These are phyloP conservation scores for Saccharomycopsis sp. DNA, from an alignment of 805 yeast species.

Conservation along the genomic window DNA sequence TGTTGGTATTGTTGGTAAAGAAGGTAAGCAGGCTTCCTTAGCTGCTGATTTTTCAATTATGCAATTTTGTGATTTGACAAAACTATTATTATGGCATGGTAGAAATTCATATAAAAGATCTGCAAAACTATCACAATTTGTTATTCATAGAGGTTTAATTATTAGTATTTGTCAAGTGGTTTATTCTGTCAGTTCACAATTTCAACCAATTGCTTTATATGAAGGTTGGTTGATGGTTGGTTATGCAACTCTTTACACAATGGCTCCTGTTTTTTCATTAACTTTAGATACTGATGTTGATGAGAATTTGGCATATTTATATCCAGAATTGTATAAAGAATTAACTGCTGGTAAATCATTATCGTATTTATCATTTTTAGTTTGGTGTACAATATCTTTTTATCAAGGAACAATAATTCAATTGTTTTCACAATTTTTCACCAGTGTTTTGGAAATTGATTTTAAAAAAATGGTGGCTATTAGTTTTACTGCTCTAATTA, in stretches of 20 bases:
- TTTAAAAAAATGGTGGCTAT: conserved; percentile 78
- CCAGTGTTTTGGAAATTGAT: conserved; percentile 42
- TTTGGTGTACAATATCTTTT: conserved; percentile 84
- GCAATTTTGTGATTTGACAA: conserved; percentile 82
- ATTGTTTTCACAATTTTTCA: conserved; percentile 65
- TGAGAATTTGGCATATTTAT: conserved; percentile 76
- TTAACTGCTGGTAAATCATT: conserved; percentile 79
- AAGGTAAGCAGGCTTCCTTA: conserved; percentile 92
- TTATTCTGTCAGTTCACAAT: conserved; percentile 72
- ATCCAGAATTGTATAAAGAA: conserved; percentile 93
- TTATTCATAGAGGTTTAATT: conserved; percentile 90
- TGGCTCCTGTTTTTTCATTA: conserved; percentile 95
- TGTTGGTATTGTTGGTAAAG: conserved; percentile 97
- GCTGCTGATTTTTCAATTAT: conserved; percentile 95
- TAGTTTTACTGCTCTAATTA: conserved; percentile 66
- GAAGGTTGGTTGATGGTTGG: conserved; percentile 99
- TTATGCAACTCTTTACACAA: conserved; percentile 91
- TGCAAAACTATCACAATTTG: conserved; percentile 90
- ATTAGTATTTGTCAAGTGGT: conserved; percentile 95
- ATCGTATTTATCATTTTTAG: conserved; percentile 77
- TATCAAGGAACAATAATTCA: conserved; percentile 88
- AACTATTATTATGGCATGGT: conserved; percentile 92
- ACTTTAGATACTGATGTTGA: conserved; percentile 88
- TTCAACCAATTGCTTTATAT: conserved; percentile 89
- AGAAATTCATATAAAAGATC: conserved; percentile 93